Conservation (phyloP, 2,329 filamentous ascomycete genomes). For the Epichloe sibirici region DNA sequence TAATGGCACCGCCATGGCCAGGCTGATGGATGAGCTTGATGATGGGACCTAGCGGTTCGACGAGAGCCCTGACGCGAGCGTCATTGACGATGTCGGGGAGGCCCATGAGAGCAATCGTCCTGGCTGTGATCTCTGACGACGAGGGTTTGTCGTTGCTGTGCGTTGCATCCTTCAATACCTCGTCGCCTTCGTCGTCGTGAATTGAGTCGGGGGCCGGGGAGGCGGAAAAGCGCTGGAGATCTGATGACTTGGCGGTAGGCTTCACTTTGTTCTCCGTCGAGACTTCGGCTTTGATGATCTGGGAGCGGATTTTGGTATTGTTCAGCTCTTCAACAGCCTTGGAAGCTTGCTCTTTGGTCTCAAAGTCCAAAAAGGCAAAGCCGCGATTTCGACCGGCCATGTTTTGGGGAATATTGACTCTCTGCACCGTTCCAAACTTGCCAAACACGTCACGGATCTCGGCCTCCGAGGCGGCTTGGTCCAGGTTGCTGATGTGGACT, state of each 20-base stretch:
- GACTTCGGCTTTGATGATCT: conserved; percentile 54
- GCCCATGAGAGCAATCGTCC: conserved; percentile 72
- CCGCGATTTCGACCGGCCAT: conserved; percentile 60
- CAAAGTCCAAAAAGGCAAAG: conserved; percentile 69
- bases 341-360: conserved; percentile 55
- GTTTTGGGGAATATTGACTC: conserved; percentile 58
- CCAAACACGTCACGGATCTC: conserved; percentile 61
- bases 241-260: conserved; percentile 34
- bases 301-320: conserved; percentile 54
- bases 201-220: conserved; percentile 23
- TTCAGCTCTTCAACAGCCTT: conserved; percentile 56
- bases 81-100: conserved; percentile 90
- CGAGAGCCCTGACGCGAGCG: conserved; percentile 61
- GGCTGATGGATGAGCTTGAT: conserved; percentile 69
- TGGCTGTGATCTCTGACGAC: conserved; percentile 41
- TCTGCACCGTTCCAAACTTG: conserved; percentile 63
- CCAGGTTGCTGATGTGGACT: conserved; percentile 62
- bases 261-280: conserved; percentile 46
- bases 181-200: conserved; percentile 25
- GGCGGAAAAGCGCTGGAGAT: conserved; percentile 19
- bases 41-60: conserved; percentile 58
- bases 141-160: conserved; percentile 22
- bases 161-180: conserved; percentile 23
- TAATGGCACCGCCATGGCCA: conserved; percentile 70
- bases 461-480: conserved; percentile 47